phyloP scores from a whole-genome alignment of 306 rosid genomes.

The Echinosophora koreensis region DNA sequence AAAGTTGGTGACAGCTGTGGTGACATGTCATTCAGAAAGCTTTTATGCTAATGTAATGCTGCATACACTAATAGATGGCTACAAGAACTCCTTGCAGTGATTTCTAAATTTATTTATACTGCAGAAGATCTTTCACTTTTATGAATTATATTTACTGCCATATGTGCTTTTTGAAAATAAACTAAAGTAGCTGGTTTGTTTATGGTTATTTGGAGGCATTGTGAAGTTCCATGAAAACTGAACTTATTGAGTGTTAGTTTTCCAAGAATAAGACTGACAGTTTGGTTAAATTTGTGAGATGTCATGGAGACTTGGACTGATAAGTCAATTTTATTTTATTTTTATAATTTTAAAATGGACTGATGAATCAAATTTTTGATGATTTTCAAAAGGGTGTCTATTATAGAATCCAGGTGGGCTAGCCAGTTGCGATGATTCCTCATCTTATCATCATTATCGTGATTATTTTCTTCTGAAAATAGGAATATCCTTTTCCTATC shows the following conservation, averaged over 20 bases:
- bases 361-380: no score
- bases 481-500: background rate
- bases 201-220: background rate
- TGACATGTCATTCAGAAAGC: no score
- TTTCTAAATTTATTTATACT: background rate
- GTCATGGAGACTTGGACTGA: background rate
- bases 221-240: background rate
- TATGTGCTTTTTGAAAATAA: background rate
- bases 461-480: background rate
- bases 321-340: background rate
- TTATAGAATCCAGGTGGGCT: background rate
- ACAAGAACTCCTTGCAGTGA: background rate
- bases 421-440: background rate
- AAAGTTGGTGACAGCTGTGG: no score
- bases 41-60: no score
- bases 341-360: background rate
- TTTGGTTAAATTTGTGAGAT: background rate
- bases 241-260: background rate
- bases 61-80: background rate
- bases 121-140: conserved; percentile 7
- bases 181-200: conserved; percentile 4
- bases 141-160: background rate
- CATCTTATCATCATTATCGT: background rate
- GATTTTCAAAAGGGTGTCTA: background rate
- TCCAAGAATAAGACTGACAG: background rate